Base-by-base conservation (phyloP, 169 alveolate species). In the Plasmodium malariae region DNA sequence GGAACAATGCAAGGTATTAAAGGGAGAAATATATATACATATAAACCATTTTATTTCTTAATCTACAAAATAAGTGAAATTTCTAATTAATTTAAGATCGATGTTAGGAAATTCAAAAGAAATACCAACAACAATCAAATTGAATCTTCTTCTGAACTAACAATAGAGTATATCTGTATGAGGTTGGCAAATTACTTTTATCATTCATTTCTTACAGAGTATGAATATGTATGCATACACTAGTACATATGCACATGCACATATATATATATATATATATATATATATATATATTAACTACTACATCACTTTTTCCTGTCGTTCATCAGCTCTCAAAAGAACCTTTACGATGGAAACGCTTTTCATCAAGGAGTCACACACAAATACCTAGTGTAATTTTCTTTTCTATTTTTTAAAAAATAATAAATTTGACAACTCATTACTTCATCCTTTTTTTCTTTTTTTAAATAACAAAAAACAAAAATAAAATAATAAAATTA, bases 301-400 rank as follows among this genome's bases (percentile, higher is more conserved):
- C 9, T 34, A 24, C 34, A 37, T 34, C 55, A 14, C 62, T 78
- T 78, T 63, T 68, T 54, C 54, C 45, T 40, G 62, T 63, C 54
- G 21, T 63, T 12, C 21, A 14, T 17, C 51, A 80, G 91, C 28
- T 83, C 91, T 32, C 72, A 83, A 21, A 83, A 68, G 37, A 48
- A 48, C 12, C 85, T 83, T 57, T 83, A 68, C 24, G 91, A 83
- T 60, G 91, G 91, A 65, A 67, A 48, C 6, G 30, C 19, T 63
- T 83, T 83, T 72, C 91, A 83, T 60, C 91, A 83, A 83, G 91
- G 91, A 49, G 91, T 83, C 55, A 83, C 91, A 36, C 85, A 65
- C 48, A 83, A 83, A 83, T 83, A 83, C 68, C 91, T 83, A 9
- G 51, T 83, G 91, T 83, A 83, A 83, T 68, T 21, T 74, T 26